A percentile compares a stretch with the other conserved stretches of the same genome.
Evolutionary conservation across 345 rosid genomes (phyloP).

Genomic region (Turritis glabra): DNA sequence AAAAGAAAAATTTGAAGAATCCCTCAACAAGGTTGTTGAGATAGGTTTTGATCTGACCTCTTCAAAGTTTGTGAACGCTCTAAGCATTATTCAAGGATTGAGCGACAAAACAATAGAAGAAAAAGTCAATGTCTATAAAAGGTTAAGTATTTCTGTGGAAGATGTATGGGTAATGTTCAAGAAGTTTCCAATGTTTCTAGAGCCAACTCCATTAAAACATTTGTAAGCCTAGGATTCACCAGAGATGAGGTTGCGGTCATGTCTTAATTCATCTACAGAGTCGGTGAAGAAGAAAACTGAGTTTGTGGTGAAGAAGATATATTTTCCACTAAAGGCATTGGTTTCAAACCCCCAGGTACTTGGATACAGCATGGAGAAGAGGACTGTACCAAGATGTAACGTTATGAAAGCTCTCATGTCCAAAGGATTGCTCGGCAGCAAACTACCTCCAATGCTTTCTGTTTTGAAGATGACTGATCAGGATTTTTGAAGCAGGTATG

Average conservation of each 20-base stretch:
- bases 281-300: not conserved
- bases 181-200: constrained; percentile 31
- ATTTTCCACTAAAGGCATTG: constrained; percentile 15
- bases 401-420: constrained; percentile 21
- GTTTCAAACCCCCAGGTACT: not conserved
- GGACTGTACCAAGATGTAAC: constrained; percentile 35
- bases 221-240: constrained; percentile 19
- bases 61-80: constrained; percentile 21
- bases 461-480: not conserved
- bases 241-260: constrained; percentile 31
- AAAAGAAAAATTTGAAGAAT: not conserved
- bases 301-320: constrained; percentile 40
- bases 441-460: not conserved
- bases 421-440: constrained; percentile 9
- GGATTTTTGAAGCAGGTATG: not conserved
- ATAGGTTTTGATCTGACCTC: constrained; percentile 28
- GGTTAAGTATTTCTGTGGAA: constrained; percentile 36
- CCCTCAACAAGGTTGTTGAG: not conserved
- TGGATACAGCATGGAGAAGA: constrained; percentile 29
- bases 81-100: not conserved
- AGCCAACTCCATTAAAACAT: constrained; percentile 18
- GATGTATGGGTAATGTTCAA: constrained; percentile 27
- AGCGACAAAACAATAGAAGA: constrained; percentile 12
- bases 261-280: not conserved
- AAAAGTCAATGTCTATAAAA: not conserved